These are phyloP conservation scores for Nematodospora anomalae DNA, from an alignment of 1,139 yeast genomes.

Conservation along the genomic window DNA sequence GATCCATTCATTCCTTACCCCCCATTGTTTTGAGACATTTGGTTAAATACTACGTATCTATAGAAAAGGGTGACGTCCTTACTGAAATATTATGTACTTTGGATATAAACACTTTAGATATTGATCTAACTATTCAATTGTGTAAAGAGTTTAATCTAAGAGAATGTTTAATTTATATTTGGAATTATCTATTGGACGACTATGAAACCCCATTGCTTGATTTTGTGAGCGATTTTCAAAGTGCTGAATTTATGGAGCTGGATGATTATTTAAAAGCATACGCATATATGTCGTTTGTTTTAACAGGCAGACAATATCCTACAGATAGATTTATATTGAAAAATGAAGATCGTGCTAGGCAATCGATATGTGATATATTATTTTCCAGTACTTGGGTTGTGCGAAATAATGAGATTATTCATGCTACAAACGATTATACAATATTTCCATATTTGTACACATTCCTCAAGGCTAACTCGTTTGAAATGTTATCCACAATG, in stretches of 20 bases:
- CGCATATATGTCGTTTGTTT: conserved; percentile 63
- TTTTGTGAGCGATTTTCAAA: conserved; percentile 42
- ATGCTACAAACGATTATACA: conserved; percentile 26
- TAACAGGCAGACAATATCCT: conserved; percentile 80
- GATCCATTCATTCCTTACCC: conserved; percentile 50
- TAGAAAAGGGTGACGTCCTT: conserved; percentile 45
- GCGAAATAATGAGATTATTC: conserved; percentile 15
- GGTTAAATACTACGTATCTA: conserved; percentile 48
- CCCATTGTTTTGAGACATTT: conserved; percentile 62
- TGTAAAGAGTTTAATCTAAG: conserved; percentile 55
- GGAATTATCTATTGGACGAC: conserved; percentile 66
- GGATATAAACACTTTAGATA: conserved; percentile 66
- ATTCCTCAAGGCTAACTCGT: conserved; percentile 51
- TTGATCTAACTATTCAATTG: conserved; percentile 65
- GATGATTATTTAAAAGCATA: conserved; percentile 42
- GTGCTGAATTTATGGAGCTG: conserved; percentile 8
- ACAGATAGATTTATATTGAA: conserved; percentile 51
- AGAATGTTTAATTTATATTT: conserved; percentile 66
- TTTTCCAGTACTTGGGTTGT: conserved; percentile 31
- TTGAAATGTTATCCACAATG: conserved; percentile 60
- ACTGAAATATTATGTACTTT: conserved; percentile 68
- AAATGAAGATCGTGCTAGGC: conserved; percentile 38
- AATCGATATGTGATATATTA: conserved; percentile 50
- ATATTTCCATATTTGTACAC: conserved; percentile 60
- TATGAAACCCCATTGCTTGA: conserved; percentile 67